These are phyloP conservation scores for Jatropha curcas DNA, from an alignment of 345 rosid species.

Conservation along the genomic window DNA sequence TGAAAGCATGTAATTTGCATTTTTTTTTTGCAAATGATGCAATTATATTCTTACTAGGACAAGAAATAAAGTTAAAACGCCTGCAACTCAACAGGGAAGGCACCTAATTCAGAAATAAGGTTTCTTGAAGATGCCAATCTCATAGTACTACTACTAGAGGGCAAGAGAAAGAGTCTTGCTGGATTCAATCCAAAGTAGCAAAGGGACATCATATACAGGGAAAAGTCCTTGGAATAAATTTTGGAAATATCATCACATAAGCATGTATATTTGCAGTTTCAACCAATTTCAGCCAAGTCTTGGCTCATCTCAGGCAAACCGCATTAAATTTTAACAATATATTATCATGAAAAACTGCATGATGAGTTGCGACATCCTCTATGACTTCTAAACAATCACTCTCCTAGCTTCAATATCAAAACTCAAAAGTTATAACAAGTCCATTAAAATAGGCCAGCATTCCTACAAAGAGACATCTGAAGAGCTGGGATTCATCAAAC, in stretches of 20 bases:
- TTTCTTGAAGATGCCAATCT: slow-evolving; percentile 1
- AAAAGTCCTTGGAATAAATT: not conserved
- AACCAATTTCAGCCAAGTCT: not conserved
- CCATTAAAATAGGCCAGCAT: not conserved
- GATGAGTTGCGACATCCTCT: not conserved
- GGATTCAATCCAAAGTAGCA: not conserved
- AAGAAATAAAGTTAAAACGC: not conserved
- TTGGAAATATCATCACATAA: not conserved
- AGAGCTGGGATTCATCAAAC: not conserved
- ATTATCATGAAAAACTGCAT: not conserved
- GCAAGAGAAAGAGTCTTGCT: not conserved
- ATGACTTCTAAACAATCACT: not conserved
- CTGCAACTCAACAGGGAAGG: not conserved
- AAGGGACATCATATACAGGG: not conserved
- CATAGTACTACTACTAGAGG: not conserved
- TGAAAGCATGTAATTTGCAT: not conserved
- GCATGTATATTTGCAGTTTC: not conserved
- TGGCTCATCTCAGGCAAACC: not conserved
- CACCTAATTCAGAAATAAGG: not conserved
- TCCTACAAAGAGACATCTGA: not conserved
- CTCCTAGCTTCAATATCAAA: not conserved
- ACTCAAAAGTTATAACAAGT: not conserved
- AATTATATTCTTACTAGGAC: not conserved
- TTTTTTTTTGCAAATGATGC: not conserved
- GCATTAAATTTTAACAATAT: not conserved